Evolutionary conservation across 495 filamentous ascomycete species (phyloP).

Genomic region (Xylona heveae): DNA sequence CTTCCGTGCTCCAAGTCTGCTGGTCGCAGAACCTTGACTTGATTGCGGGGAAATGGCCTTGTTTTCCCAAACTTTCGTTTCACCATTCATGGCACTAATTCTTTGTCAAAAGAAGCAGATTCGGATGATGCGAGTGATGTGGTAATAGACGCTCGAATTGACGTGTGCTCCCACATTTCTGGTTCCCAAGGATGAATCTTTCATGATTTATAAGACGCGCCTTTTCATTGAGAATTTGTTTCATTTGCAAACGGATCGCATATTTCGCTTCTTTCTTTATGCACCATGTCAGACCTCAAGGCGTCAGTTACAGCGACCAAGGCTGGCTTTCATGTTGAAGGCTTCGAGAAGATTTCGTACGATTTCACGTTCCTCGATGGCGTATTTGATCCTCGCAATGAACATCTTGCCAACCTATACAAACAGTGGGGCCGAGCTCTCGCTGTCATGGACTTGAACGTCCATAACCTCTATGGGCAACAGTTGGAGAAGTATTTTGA

Average conservation of each 20-base stretch:
- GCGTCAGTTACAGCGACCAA: constrained; percentile 32
- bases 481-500: constrained; percentile 37
- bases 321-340: constrained; percentile 36
- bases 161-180: constrained; percentile 8
- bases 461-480: constrained; percentile 33
- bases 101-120: no score
- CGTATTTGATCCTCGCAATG: constrained; percentile 30
- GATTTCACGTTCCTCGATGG: constrained; percentile 44
- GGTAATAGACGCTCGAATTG: no score
- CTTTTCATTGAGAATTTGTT: no score
- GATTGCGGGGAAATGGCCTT: no score
- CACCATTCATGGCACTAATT: no score
- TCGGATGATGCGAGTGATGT: no score
- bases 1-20: no score
- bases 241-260: neutral
- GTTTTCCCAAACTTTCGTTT: no score
- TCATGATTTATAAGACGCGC: no score
- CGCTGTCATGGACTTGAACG: constrained; percentile 37
- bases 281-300: constrained; percentile 36
- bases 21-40: no score
- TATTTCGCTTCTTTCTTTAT: constrained; percentile 2
- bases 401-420: constrained; percentile 33
- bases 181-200: neutral
- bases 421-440: constrained; percentile 32
- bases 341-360: constrained; percentile 45